Conservation (phyloP, 179 eudicot genomes). For the Monotropa hypopitys region DNA sequence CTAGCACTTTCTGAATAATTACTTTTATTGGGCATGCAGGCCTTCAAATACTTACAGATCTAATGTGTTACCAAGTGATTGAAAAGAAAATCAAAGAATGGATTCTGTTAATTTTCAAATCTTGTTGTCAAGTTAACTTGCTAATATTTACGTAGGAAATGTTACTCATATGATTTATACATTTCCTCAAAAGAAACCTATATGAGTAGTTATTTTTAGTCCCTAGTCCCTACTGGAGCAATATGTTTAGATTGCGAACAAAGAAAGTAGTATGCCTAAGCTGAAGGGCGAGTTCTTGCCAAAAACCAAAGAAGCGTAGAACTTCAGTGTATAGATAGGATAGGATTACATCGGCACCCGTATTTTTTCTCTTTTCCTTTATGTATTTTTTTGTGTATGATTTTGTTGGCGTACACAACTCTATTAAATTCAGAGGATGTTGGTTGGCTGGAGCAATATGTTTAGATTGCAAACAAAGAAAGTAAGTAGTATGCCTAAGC, state of each 20-base stretch:
- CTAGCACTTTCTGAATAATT: neutral
- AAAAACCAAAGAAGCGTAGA: neutral
- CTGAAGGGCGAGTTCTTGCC: neutral
- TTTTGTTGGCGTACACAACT: neutral
- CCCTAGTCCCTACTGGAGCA: neutral
- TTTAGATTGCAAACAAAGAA: neutral
- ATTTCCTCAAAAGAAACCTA: neutral
- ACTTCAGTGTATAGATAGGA: neutral
- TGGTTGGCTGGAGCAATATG: neutral
- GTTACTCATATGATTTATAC: neutral
- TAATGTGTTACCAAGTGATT: neutral
- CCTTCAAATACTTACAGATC: constrained; percentile 1
- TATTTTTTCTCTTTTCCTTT: neutral
- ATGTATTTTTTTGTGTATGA: neutral
- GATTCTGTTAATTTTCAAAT: neutral
- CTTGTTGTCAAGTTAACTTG: neutral
- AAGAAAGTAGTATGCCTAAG: neutral
- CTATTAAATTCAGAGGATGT: neutral
- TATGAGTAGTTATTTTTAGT: neutral
- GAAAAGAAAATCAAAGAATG: neutral
- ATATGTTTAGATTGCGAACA: neutral
- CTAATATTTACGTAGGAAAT: neutral
- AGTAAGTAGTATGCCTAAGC: neutral
- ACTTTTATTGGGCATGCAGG: neutral
- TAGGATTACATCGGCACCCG: no score